A percentile compares a stretch with the other conserved stretches of the same genome.
These are phyloP conservation scores for Aspergillus pseudoglaucus DNA, from an alignment of 2,329 filamentous ascomycete species.

Conservation along the genomic window DNA sequence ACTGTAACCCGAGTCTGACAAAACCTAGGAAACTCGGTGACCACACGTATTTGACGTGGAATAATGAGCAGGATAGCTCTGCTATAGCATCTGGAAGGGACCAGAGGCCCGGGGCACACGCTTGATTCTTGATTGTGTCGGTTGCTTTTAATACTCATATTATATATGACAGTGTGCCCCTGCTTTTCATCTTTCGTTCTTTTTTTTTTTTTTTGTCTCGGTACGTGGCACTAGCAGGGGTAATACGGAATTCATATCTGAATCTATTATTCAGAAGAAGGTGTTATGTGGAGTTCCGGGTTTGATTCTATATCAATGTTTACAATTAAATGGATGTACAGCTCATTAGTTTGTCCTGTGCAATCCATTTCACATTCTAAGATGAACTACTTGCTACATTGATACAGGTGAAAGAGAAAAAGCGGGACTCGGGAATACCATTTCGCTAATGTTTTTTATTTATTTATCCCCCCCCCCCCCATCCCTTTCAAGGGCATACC, in stretches of 20 bases:
- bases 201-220: not conserved
- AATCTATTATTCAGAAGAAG: not conserved
- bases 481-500: constrained; percentile 12
- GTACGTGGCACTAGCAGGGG: not conserved
- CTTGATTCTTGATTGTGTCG: not conserved
- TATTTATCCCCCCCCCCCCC: too few relatives aligned
- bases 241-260: not conserved
- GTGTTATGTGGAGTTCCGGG: not conserved
- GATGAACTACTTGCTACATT: not conserved
- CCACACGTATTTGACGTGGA: constrained; percentile 96
- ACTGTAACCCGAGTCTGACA: not conserved
- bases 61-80: constrained; percentile 59
- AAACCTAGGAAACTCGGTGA: constrained; percentile 83
- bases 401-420: not conserved
- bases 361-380: not conserved
- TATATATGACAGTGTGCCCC: not conserved
- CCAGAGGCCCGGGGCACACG: constrained; percentile 35
- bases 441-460: not conserved
- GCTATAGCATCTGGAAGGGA: constrained; percentile 53
- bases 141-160: not conserved
- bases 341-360: not conserved
- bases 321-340: not conserved
- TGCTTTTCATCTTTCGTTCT: not conserved
- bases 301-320: not conserved
- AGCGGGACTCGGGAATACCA: not conserved